Conservation (phyloP, 1,139 yeast genomes). For the Komagataea norvegica region DNA sequence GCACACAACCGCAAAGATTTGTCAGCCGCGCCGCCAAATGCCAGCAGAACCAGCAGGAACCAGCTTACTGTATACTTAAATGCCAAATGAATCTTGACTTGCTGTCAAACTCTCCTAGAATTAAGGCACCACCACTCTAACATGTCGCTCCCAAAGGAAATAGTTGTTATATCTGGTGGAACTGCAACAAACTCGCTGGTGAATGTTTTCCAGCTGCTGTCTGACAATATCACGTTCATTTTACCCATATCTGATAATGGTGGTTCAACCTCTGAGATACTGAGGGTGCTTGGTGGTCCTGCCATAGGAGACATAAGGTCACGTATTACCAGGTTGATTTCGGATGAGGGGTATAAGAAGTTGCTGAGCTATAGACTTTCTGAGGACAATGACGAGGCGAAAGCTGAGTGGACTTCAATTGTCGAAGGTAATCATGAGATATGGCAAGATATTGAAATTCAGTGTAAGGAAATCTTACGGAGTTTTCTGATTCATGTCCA, state of each 20-base stretch:
- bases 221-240: slow-evolving; percentile 51
- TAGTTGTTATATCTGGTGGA: slow-evolving; percentile 63
- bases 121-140: too few species aligned
- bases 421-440: slow-evolving; percentile 74
- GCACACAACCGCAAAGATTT: too few species aligned
- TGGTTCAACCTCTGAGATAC: slow-evolving; percentile 87
- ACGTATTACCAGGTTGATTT: slow-evolving; percentile 66
- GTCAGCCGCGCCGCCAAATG: too few species aligned
- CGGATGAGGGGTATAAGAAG: slow-evolving; percentile 40
- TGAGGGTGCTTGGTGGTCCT: slow-evolving; percentile 90
- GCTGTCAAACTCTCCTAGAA: too few species aligned
- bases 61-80: too few species aligned
- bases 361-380: slow-evolving; percentile 62
- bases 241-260: slow-evolving; percentile 91
- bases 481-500: slow-evolving; percentile 78
- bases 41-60: too few species aligned
- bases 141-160: too few species aligned
- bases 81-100: too few species aligned
- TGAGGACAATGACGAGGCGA: slow-evolving; percentile 49
- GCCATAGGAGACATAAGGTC: slow-evolving; percentile 93
- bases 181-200: slow-evolving; percentile 73
- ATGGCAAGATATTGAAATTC: slow-evolving; percentile 60
- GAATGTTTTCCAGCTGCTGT: slow-evolving; percentile 42
- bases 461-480: slow-evolving; percentile 68
- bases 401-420: slow-evolving; percentile 66